phyloP scores from a whole-genome alignment of 768 basidiomycete genomes.

The Boletus vinaceobasis region DNA sequence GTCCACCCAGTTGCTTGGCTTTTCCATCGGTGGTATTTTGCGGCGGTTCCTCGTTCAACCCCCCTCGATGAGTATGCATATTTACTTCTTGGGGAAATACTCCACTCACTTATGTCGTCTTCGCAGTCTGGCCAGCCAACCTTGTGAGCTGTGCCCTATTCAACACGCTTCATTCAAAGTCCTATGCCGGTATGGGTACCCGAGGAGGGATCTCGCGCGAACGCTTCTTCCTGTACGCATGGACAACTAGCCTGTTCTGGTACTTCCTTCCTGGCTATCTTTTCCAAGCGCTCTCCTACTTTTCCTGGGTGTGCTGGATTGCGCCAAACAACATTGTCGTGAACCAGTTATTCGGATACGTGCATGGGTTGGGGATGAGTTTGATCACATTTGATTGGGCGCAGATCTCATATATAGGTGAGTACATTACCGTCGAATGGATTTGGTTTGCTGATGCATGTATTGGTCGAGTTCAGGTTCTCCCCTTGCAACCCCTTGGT shows the following conservation, averaged over 20 bases:
- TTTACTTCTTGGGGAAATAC: neutral
- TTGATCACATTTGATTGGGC: constrained; percentile 81
- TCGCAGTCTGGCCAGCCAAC: constrained; percentile 69
- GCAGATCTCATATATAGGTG: constrained; percentile 45
- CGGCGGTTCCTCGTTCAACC: constrained; percentile 64
- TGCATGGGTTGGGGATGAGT: constrained; percentile 58
- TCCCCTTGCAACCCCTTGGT: constrained; percentile 79
- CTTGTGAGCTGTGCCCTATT: constrained; percentile 68
- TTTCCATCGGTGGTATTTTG: constrained; percentile 55
- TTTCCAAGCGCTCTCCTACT: constrained; percentile 62
- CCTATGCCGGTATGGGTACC: constrained; percentile 40
- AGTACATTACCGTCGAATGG: neutral
- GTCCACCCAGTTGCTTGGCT: constrained; percentile 71
- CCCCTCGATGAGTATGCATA: constrained; percentile 55
- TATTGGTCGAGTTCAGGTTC: constrained; percentile 14
- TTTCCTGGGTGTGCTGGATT: constrained; percentile 65
- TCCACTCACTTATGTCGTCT: constrained; percentile 26
- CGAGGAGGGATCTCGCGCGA: constrained; percentile 50
- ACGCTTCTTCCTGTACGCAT: constrained; percentile 48
- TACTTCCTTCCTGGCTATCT: constrained; percentile 74
- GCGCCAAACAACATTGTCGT: constrained; percentile 63
- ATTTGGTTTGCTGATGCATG: neutral
- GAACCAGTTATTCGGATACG: constrained; percentile 74
- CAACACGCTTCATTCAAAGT: constrained; percentile 67
- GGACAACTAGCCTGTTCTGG: constrained; percentile 33